phyloP scores from a whole-genome alignment of 352 stramenopile species.

The Paralagenidium karlingii region DNA sequence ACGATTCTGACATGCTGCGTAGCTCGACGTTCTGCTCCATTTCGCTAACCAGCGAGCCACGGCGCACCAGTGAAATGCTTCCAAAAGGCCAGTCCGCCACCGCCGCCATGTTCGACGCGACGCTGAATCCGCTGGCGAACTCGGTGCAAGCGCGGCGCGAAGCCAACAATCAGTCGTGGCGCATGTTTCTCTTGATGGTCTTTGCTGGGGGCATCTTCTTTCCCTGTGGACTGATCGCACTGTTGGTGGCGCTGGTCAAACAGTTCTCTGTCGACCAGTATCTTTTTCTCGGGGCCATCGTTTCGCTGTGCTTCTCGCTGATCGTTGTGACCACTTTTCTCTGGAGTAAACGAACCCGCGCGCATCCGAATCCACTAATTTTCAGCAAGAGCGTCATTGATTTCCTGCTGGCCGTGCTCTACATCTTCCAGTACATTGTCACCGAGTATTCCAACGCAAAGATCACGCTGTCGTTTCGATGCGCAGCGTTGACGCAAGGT shows the following conservation, averaged over 20 bases:
- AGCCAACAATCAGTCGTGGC: neutral
- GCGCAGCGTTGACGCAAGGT: constrained; percentile 50
- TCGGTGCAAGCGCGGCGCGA: neutral
- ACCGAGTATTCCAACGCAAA: constrained; percentile 42
- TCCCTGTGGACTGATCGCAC: neutral
- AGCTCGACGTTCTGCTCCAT: too few relatives aligned
- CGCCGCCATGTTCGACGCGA: constrained; percentile 1
- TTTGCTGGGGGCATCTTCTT: neutral
- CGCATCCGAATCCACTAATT: constrained; percentile 76
- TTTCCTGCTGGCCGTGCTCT: constrained; percentile 48
- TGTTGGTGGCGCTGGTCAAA: neutral
- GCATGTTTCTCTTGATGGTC: neutral
- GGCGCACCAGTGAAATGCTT: neutral
- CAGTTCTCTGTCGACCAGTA: constrained; percentile 12
- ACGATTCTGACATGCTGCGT: too few relatives aligned
- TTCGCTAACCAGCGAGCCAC: too few relatives aligned
- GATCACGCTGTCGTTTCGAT: constrained; percentile 37
- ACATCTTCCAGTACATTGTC: constrained; percentile 61
- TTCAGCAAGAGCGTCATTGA: constrained; percentile 82
- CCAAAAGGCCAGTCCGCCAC: neutral
- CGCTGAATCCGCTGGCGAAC: too few relatives aligned
- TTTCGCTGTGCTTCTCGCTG: constrained; percentile 57
- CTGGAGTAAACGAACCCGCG: constrained; percentile 32
- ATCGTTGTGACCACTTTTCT: constrained; percentile 63
- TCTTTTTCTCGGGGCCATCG: constrained; percentile 56